phyloP scores from a whole-genome alignment of 2,329 filamentous ascomycete species.

The Karstenula rhodostoma region DNA sequence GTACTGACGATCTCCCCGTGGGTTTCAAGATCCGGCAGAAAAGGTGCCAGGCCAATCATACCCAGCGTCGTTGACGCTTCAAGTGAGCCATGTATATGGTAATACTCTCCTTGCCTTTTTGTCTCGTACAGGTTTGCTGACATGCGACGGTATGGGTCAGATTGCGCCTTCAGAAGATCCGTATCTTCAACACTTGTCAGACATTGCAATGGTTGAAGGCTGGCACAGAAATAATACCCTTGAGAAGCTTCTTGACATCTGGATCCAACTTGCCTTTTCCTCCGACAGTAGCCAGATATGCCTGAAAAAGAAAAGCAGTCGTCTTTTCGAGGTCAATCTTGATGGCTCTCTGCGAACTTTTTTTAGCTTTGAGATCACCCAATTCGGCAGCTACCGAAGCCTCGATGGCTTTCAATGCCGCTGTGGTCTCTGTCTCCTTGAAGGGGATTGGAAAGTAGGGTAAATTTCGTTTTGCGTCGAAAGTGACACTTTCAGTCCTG shows the following conservation, averaged over 20 bases:
- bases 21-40: constrained; percentile 67
- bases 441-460: constrained; percentile 56
- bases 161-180: constrained; percentile 74
- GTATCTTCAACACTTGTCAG: constrained; percentile 64
- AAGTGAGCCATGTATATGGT: constrained; percentile 78
- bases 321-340: constrained; percentile 62
- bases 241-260: constrained; percentile 57
- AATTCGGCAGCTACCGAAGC: constrained; percentile 67
- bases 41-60: constrained; percentile 73
- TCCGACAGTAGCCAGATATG: constrained; percentile 65
- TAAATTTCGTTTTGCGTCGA: background rate
- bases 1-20: constrained; percentile 51
- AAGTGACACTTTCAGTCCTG: constrained; percentile 1
- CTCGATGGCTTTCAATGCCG: constrained; percentile 67
- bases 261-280: constrained; percentile 55
- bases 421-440: constrained; percentile 62
- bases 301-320: constrained; percentile 66
- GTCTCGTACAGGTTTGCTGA: constrained; percentile 77
- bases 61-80: constrained; percentile 73
- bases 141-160: constrained; percentile 73
- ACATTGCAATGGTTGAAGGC: background rate
- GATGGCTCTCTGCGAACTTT: constrained; percentile 52
- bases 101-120: constrained; percentile 70
- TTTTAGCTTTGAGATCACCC: constrained; percentile 62
- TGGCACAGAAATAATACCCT: constrained; percentile 35